Evolutionary conservation across 2,329 filamentous ascomycete genomes (phyloP).

Genomic region (Phoma sp.): DNA sequence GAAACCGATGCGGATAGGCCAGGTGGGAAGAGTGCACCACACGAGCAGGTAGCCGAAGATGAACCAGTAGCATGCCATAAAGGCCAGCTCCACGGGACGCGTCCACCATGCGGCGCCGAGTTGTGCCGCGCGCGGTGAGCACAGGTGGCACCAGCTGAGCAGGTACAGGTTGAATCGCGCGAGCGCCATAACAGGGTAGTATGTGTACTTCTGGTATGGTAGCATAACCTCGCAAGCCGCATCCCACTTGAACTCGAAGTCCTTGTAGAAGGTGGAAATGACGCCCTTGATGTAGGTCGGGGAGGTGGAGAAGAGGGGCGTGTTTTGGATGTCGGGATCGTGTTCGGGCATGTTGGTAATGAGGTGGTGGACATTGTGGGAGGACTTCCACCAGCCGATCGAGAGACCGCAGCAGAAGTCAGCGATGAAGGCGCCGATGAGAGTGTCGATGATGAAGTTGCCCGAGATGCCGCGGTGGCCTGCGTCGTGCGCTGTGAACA

Average conservation of each 20-base stretch:
- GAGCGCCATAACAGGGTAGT: conserved; percentile 80
- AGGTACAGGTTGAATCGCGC: conserved; percentile 88
- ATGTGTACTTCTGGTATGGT: conserved; percentile 78
- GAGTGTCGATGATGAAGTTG: conserved; percentile 63
- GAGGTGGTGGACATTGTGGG: conserved; percentile 72
- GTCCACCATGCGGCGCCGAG: conserved; percentile 85
- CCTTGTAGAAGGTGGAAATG: conserved; percentile 78
- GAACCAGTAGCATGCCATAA: conserved; percentile 81
- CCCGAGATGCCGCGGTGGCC: conserved; percentile 68
- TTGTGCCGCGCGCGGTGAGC: conserved; percentile 72
- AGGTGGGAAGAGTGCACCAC: conserved; percentile 74
- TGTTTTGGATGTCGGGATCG: conserved; percentile 59
- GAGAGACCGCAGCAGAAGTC: conserved; percentile 71
- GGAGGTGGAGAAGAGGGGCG: conserved; percentile 87
- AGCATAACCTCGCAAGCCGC: conserved; percentile 72
- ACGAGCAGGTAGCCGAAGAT: conserved; percentile 86
- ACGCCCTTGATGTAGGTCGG: conserved; percentile 78
- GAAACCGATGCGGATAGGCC: conserved; percentile 73
- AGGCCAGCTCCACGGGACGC: conserved; percentile 76
- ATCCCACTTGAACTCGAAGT: conserved; percentile 80
- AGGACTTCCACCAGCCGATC: conserved; percentile 74
- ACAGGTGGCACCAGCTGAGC: conserved; percentile 78
- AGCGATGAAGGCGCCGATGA: conserved; percentile 68
- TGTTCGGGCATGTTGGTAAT: conserved; percentile 66
- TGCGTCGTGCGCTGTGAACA: conserved; percentile 72